Conservation (phyloP, 2,329 filamentous ascomycete species). For the Harringtonia aguacate region DNA sequence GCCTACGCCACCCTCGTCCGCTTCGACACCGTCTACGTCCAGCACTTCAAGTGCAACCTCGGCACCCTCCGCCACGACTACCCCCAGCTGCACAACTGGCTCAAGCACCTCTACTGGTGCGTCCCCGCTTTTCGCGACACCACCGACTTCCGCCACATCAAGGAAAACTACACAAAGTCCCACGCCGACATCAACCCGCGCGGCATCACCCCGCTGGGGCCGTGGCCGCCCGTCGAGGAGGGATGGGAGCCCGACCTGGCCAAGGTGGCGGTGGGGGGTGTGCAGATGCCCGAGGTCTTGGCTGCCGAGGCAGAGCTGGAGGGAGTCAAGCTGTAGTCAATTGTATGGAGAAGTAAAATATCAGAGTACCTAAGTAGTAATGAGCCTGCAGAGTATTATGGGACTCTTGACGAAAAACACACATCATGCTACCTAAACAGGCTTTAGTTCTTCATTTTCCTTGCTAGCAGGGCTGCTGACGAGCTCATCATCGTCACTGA, state of each 20-base stretch:
- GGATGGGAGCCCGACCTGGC: constrained; percentile 37
- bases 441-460: no score
- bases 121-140: constrained; percentile 42
- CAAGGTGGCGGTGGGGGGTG: constrained; percentile 33
- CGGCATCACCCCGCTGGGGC: constrained; percentile 51
- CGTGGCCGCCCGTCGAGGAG: constrained; percentile 45
- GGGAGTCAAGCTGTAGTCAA: background rate
- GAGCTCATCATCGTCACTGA: no score
- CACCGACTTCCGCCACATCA: constrained; percentile 57
- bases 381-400: no score
- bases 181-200: constrained; percentile 49
- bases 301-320: constrained; percentile 18
- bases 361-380: no score
- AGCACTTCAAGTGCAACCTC: constrained; percentile 58
- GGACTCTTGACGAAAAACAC: no score
- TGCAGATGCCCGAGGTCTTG: constrained; percentile 29
- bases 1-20: constrained; percentile 48
- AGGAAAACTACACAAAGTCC: constrained; percentile 53
- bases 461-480: no score
- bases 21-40: constrained; percentile 50
- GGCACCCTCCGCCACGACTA: constrained; percentile 50
- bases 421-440: no score
- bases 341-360: no score
- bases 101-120: constrained; percentile 49
- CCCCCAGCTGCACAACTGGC: constrained; percentile 48